Base-by-base conservation (phyloP, 495 filamentous ascomycete genomes). In the Tuber calosporum region DNA sequence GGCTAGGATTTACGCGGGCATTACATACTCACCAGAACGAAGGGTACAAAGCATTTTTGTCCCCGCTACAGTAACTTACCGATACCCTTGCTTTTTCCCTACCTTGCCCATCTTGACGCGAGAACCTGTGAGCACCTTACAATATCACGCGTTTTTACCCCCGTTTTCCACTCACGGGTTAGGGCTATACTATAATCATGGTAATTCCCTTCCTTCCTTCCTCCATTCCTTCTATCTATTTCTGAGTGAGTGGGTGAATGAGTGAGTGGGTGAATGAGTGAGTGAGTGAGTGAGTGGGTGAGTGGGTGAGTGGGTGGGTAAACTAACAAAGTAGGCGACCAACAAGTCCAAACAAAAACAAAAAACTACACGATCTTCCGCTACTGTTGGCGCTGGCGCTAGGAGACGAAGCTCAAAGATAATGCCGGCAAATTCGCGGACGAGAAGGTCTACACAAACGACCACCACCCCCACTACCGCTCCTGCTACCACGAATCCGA, bases 271-370 rank as follows among this genome's bases (percentile, higher is more conserved):
- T 11, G 7, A n/a, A 22, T 40, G 39, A 53, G 45, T 11, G 7
- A n/a, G 45, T n/a, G 2, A n/a, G 22, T 6, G 45, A 53, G 45
- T 11, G 7, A n/a, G 45, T 40, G 39, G n/a, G 45, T 11, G 7
- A n/a, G 45, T n/a, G 2, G 11, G 22, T 6, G 45, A 53, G 45
- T 11, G 7, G 11, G 45, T 40, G 39, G n/a, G 45, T 11, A 2
- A n/a, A 22, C 53, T 62, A 30, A 62, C 53, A 30, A 62, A 62
- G 53, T n/a, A 62, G 53, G 53, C 53, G n/a, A 30, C 53, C 53
- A 62, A 62, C 30, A 62, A 62, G 30, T 30, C n/a, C 11, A 62
- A 62, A 30, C 53, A 8, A 30, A 62, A 62, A 62, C n/a, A 62
- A 62, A 62, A 9, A 30, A 30, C 45, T 22, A 53, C 45, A 62